Evolutionary conservation across 345 rosid genomes (phyloP), one percentile per base, ranked within the genome.

Genomic region (Moringa oleifera): DNA sequence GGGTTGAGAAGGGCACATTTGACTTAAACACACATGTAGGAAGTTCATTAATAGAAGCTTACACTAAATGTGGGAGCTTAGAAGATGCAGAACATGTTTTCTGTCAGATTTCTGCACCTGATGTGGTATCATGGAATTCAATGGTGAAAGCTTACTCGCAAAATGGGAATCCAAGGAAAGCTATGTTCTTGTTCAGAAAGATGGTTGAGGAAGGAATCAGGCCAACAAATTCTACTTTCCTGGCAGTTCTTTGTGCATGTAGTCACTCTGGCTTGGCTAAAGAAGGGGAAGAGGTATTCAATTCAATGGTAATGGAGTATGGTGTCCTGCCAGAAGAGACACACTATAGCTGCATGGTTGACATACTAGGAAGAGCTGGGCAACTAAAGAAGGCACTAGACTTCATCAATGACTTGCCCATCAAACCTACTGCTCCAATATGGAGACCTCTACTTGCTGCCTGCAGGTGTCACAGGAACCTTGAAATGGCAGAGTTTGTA

Each of bases 391-490:
- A 25, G 19, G 71, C 75, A 21, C 45, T 72, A 24, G 62, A 57
- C 51, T 66, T 55, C 55, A 68, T 68, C 23, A 73, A 41, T 23
- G 59, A 60, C 59, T 52, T 61, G 57, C 70, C 70, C 23, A 59
- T 51, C 55, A 64, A 68, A 53, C 73, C 73, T 55, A 73, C 73
- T 18, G 64, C 77, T 55, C 19, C 63, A 1, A 64, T 73, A 56
- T 68, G 70, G 77, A 73, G 50, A 60, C 77, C 73, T 15, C 53
- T 68, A 50, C 61, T 73, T n/a, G 77, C 73, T 55, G 77, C 73
- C 65, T 56, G 77, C 45, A 17, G 77, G 57, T 54, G 70, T 70
- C 73, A 68, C 56, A 60, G 25, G 20, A 51, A 73, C 49, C 49
- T 68, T 25, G 25, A 17, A 57, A 67, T 72, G 63, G 76, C 68